Evolutionary conservation across 371 early-diverging fungal genomes (phyloP), one percentile per base, ranked within the genome.

Genomic region (Amoeboradix gromovi): DNA sequence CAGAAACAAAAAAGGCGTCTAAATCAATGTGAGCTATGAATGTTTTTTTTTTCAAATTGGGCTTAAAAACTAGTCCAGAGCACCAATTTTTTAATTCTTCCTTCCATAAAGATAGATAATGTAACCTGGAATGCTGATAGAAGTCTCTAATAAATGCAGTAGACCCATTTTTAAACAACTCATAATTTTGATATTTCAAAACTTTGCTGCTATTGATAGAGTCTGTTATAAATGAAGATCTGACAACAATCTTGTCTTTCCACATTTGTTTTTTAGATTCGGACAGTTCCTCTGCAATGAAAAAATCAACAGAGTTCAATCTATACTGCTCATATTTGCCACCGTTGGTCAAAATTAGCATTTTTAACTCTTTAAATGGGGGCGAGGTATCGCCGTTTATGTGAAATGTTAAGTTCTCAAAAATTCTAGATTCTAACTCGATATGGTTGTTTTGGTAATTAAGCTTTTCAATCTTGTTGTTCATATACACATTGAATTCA

Each of bases 1-100:
- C 89, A 0, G 90, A 86, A 29, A 84, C 90, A 75, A 92, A 93
- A 72, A 91, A 94, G 72, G 90, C 89, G 77, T 94, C 95, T 75
- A 94, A 85, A 73, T 93, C 95, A 28, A 91, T 76, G 74, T 94
- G 92, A 75, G 74, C 31, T 71, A 1, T 73, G 67, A 30, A 68
- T 68, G 29, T 29, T 67, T 70, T 69, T 69, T 28, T 71, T 70
- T 29, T 31, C 71, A 72, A 16, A 77, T 73, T n/a, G 71, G 71
- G 73, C 76, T 68, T 77, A 79, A 66, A 81, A 70, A 31, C 77
- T 74, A 0, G 74, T 74, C 28, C 5, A 5, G 66, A 30, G 30
- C 27, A 29, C 28, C 1, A 17, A 28, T 17, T 68, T 1, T 68
- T 31, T 66, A 91, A 77, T 68, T 88, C 88, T 30, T 77, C 77